A percentile compares a stretch with the other conserved stretches of the same genome.
Evolutionary conservation across 2,329 filamentous ascomycete genomes (phyloP).

Genomic region (Pyrenochaeta sp.): DNA sequence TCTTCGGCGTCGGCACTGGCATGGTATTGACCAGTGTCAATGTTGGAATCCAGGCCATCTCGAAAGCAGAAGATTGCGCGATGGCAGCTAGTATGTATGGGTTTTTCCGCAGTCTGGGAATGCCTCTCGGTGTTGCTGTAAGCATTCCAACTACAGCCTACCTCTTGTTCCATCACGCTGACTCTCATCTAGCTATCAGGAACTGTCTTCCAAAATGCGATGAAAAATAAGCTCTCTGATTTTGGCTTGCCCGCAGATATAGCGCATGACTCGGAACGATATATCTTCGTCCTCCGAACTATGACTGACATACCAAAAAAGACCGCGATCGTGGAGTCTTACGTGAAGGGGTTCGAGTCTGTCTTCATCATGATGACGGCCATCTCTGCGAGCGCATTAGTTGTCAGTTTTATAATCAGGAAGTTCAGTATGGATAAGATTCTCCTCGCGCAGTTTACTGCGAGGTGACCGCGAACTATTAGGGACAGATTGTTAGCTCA

Average conservation of each 20-base stretch:
- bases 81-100: constrained; percentile 51
- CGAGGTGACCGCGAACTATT: constrained; percentile 13
- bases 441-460: constrained; percentile 31
- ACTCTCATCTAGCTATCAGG: constrained; percentile 26
- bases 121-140: constrained; percentile 55
- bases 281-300: constrained; percentile 28
- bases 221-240: constrained; percentile 39
- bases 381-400: constrained; percentile 31
- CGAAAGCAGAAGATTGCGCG: constrained; percentile 40
- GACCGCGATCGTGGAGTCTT: constrained; percentile 29
- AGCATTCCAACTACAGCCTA: not conserved
- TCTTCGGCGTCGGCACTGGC: constrained; percentile 54
- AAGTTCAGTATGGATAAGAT: constrained; percentile 43
- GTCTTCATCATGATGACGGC: constrained; percentile 36
- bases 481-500: not conserved
- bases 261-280: constrained; percentile 41
- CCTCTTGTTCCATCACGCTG: not conserved
- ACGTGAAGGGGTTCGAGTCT: constrained; percentile 35
- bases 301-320: constrained; percentile 27
- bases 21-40: constrained; percentile 53
- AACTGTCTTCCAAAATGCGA: constrained; percentile 53
- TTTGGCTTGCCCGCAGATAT: constrained; percentile 30
- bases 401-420: constrained; percentile 37
- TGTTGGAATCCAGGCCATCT: constrained; percentile 51
- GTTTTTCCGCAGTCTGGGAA: constrained; percentile 53